Evolutionary conservation across 495 filamentous ascomycete species (phyloP), one percentile per base, ranked within the genome.

Genomic region (Tuber indicum): DNA sequence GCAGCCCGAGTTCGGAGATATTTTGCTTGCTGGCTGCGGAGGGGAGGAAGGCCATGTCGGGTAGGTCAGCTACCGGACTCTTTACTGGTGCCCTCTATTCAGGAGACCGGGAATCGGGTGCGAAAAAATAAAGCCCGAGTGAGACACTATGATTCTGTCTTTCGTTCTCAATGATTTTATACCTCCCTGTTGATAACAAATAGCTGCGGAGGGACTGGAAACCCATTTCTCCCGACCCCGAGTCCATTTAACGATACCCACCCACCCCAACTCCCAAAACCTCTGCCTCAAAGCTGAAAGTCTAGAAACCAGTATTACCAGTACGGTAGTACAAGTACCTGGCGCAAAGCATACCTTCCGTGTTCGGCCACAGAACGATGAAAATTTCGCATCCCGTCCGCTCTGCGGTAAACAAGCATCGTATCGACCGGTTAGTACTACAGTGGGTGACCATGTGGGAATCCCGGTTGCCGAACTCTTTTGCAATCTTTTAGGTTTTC

Each of bases 321-420:
- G 3, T 41, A 41, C 4, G 2, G 4, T 41, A 41, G 4, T 41
- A 41, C 39, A 62, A 62, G 23, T 62, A 14, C 52, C 52, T 62
- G 52, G 52, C 52, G 26, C 52, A 62, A 62, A 62, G 23, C 26
- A 62, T 26, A n/a, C 3, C 26, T 62, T 14, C 14, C 10, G 52
- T 62, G 52, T 62, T 62, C 52, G 52, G 52, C 52, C 52, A 62
- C 52, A 62, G 52, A 62, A 62, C 52, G 52, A 62, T 62, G 52
- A 62, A 62, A 62, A 62, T 32, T 62, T 62, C 52, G 52, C 52
- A 62, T 62, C 52, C 52, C 52, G 52, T 62, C 52, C 52, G 52
- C 52, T 62, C 52, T 62, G 52, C 52, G n/a, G 52, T 62, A 62
- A 62, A 62, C n/a, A 62, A 62, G 52, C 52, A 62, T 62, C 52